These are phyloP conservation scores for Russula earlei DNA, from an alignment of 768 basidiomycete species.

Conservation along the genomic window DNA sequence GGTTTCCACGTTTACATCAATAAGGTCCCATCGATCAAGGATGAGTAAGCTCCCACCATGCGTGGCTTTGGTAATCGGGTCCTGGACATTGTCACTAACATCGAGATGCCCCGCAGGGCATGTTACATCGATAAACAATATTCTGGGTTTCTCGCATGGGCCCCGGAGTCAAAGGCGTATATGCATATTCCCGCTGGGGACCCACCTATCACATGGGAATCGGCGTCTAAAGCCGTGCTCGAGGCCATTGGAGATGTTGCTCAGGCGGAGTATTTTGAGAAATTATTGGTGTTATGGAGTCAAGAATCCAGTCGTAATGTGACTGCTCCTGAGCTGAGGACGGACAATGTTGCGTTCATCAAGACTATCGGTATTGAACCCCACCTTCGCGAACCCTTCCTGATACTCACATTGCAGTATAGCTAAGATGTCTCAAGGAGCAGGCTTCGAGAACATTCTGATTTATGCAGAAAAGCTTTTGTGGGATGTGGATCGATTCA, in stretches of 20 bases:
- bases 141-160: slow-evolving; percentile 77
- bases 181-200: slow-evolving; percentile 30
- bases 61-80: no score
- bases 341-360: slow-evolving; percentile 40
- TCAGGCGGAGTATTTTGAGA: slow-evolving; percentile 49
- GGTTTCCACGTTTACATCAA: slow-evolving; percentile 40
- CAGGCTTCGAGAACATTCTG: slow-evolving; percentile 43
- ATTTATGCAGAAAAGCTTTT: slow-evolving; percentile 51
- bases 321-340: slow-evolving; percentile 45
- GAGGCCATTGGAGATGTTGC: slow-evolving; percentile 40
- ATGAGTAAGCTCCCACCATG: slow-evolving; percentile 13
- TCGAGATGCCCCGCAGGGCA: slow-evolving; percentile 24
- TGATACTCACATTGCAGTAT: slow-evolving; percentile 12
- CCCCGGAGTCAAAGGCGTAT: slow-evolving; percentile 54
- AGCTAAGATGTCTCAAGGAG: slow-evolving; percentile 62
- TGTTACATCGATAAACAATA: slow-evolving; percentile 63
- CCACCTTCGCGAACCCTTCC: slow-evolving; percentile 1
- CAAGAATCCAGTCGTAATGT: slow-evolving; percentile 66
- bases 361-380: slow-evolving; percentile 38
- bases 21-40: slow-evolving; percentile 10
- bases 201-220: slow-evolving; percentile 43
- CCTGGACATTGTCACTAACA: neutral
- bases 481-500: slow-evolving; percentile 64
- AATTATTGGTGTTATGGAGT: slow-evolving; percentile 58
- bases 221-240: slow-evolving; percentile 40